Conservation (phyloP, 2,329 filamentous ascomycete species). For the Colletotrichum zoysiae region DNA sequence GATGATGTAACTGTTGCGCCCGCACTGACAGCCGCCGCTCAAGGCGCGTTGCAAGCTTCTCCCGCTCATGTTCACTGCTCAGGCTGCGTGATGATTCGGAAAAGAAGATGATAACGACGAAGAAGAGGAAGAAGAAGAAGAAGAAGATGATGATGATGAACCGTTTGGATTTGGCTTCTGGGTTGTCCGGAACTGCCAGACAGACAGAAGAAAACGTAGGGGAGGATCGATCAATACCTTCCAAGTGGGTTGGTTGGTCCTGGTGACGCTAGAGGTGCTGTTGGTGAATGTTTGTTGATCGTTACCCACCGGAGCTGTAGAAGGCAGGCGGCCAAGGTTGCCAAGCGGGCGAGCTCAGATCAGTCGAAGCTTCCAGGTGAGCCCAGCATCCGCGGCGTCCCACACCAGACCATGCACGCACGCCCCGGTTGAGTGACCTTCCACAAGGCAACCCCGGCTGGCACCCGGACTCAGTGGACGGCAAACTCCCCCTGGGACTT, state of each 20-base stretch:
- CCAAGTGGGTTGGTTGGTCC: neutral
- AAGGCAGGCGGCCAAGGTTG: slow-evolving; percentile 8
- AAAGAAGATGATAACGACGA: too few species aligned
- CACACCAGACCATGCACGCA: slow-evolving; percentile 23
- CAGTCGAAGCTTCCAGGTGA: slow-evolving; percentile 41
- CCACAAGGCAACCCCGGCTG: slow-evolving; percentile 8
- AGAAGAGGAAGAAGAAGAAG: neutral
- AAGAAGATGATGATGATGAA: neutral
- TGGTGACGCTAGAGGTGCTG: neutral
- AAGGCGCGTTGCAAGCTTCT: slow-evolving; percentile 64
- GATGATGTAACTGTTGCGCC: slow-evolving; percentile 85
- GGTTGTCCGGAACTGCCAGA: neutral
- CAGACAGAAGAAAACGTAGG: neutral
- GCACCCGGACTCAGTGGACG: slow-evolving; percentile 4
- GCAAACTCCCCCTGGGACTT: neutral
- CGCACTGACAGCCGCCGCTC: slow-evolving; percentile 85
- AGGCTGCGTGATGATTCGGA: slow-evolving; percentile 4
- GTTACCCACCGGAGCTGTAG: slow-evolving; percentile 5
- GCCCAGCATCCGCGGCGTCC: slow-evolving; percentile 26
- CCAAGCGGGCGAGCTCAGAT: slow-evolving; percentile 14
- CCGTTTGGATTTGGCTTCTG: neutral
- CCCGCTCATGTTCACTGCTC: slow-evolving; percentile 53
- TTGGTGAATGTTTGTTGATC: slow-evolving; percentile 18
- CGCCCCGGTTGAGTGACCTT: neutral
- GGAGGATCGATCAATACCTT: neutral